Conservation (phyloP, 176 grass and related monocot species). For the Chloris gayana region DNA sequence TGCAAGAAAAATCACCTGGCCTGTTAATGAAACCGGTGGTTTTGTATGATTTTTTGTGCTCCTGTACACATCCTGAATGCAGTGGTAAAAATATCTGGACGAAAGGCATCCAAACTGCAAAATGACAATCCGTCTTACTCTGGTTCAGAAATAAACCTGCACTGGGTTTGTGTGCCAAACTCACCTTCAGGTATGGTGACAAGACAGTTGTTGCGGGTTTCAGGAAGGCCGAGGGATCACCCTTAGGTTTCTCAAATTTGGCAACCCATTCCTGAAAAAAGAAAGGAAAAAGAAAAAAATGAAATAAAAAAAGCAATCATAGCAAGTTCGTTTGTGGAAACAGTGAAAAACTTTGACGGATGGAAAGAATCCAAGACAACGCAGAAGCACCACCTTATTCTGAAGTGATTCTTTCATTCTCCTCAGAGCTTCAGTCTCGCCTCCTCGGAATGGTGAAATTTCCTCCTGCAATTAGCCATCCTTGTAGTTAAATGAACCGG, state of each 20-base stretch:
- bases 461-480: conserved; percentile 59
- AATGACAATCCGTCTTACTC: not conserved
- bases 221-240: conserved; percentile 80
- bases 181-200: conserved; percentile 86
- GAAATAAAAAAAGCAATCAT: not conserved
- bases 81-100: conserved; percentile 88
- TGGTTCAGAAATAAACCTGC: not conserved
- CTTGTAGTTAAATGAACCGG: not conserved
- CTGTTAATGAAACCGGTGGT: conserved; percentile 78
- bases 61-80: conserved; percentile 70
- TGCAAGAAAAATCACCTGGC: conserved; percentile 34
- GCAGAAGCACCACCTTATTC: conserved; percentile 59
- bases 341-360: not conserved
- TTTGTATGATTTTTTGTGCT: conserved; percentile 66
- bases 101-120: conserved; percentile 90
- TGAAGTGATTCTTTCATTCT: conserved; percentile 72
- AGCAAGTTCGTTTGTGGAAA: not conserved
- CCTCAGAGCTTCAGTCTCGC: conserved; percentile 78
- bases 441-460: conserved; percentile 66
- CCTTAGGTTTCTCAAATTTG: conserved; percentile 97
- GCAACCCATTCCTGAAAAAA: conserved; percentile 70
- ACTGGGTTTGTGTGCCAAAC: conserved; percentile 2
- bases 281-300: not conserved
- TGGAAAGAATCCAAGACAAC: not conserved
- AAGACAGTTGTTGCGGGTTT: conserved; percentile 85